phyloP scores from a whole-genome alignment of 2,329 filamentous ascomycete species.

The Epicoccum nigrum region DNA sequence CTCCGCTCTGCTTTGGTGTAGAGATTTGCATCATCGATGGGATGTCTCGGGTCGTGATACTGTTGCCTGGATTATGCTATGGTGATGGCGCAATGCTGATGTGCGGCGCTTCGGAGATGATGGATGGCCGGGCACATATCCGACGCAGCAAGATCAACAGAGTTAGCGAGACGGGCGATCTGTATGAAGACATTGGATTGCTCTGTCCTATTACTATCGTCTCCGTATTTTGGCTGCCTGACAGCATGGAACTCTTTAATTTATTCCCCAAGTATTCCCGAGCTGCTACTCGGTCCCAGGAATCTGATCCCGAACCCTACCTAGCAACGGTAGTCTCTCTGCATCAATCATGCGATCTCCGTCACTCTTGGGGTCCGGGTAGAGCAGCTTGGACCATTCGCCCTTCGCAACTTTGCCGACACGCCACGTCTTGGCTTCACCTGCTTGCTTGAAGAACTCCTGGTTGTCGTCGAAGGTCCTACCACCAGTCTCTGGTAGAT shows the following conservation, averaged over 20 bases:
- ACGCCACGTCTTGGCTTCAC: constrained; percentile 59
- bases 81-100: not conserved
- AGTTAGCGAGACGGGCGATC: not conserved
- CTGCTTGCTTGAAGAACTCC: constrained; percentile 62
- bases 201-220: not conserved
- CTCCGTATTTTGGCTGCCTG: not conserved
- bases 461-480: constrained; percentile 67
- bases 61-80: constrained; percentile 2
- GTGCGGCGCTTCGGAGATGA: constrained; percentile 9
- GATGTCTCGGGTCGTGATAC: not conserved
- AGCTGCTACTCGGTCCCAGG: constrained; percentile 31
- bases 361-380: constrained; percentile 44
- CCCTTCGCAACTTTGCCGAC: constrained; percentile 61
- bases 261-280: constrained; percentile 1
- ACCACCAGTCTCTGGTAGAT: constrained; percentile 62
- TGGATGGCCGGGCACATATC: constrained; percentile 5
- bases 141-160: not conserved
- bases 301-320: constrained; percentile 53
- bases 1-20: constrained; percentile 4
- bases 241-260: constrained; percentile 1
- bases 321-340: constrained; percentile 54
- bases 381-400: constrained; percentile 56
- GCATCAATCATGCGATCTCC: constrained; percentile 45
- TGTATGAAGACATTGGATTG: not conserved
- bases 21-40: not conserved